Conservation (phyloP, 2,329 filamentous ascomycete species). For the Hypoxylon sp. region DNA sequence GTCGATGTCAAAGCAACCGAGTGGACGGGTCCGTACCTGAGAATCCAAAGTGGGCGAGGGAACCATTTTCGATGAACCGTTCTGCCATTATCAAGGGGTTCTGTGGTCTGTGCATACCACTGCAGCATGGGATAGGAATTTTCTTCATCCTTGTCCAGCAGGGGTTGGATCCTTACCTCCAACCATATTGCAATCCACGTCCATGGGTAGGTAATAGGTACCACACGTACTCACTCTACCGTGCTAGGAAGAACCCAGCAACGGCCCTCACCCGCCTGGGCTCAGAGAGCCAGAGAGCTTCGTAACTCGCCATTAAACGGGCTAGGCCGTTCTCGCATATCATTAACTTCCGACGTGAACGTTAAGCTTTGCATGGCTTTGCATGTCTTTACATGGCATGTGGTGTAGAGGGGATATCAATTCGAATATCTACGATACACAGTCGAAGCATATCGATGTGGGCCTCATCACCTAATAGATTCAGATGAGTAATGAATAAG, state of each 20-base stretch:
- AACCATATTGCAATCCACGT: slow-evolving; percentile 33
- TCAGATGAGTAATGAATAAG: neutral
- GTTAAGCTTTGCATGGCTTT: too few species aligned
- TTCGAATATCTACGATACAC: too few species aligned
- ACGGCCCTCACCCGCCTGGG: too few species aligned
- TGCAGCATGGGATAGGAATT: slow-evolving; percentile 30
- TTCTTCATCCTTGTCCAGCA: slow-evolving; percentile 23
- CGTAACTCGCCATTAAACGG: slow-evolving; percentile 9
- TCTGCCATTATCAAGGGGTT: slow-evolving; percentile 14
- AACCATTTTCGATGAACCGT: slow-evolving; percentile 27
- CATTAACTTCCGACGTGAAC: too few species aligned
- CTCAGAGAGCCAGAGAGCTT: neutral
- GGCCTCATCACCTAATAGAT: neutral
- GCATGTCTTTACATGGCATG: too few species aligned
- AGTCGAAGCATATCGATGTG: neutral
- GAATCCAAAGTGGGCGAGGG: slow-evolving; percentile 21
- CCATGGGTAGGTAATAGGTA: slow-evolving; percentile 30
- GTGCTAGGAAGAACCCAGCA: slow-evolving; percentile 16
- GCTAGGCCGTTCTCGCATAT: slow-evolving; percentile 17
- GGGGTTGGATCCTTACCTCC: slow-evolving; percentile 27
- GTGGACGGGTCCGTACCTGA: slow-evolving; percentile 21
- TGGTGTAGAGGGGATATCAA: too few species aligned
- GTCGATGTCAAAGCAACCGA: slow-evolving; percentile 11
- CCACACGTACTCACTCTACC: slow-evolving; percentile 13
- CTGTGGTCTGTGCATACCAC: slow-evolving; percentile 21